Conservation (phyloP, 176 grass and related monocot genomes). For the Coix lacrymajobi region DNA sequence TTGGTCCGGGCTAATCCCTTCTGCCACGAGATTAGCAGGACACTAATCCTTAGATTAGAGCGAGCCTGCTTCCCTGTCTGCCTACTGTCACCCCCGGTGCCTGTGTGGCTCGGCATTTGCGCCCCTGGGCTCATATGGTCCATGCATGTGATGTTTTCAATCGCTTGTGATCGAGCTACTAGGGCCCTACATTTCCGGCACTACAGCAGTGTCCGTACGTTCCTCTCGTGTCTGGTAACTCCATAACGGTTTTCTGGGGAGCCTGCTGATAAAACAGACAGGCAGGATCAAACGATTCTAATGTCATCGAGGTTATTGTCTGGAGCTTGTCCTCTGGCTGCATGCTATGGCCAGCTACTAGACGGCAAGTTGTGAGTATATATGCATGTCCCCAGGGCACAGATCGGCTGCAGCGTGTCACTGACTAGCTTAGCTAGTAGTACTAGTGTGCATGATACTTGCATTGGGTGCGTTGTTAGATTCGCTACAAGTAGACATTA, state of each 20-base stretch:
- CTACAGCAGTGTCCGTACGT: conserved; percentile 13
- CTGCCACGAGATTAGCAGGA: conserved; percentile 15
- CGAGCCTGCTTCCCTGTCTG: conserved; percentile 36
- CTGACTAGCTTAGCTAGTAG: too few relatives aligned
- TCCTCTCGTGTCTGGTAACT: conserved; percentile 33
- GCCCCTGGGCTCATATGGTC: conserved; percentile 23
- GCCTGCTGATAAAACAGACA: conserved; percentile 3
- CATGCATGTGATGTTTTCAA: conserved; percentile 41
- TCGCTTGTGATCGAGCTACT: neutral
- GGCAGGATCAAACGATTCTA: conserved; percentile 21
- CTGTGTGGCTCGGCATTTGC: neutral
- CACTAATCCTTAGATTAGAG: conserved; percentile 64
- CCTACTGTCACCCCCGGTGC: conserved; percentile 5
- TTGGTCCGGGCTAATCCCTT: conserved; percentile 26
- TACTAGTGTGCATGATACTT: neutral
- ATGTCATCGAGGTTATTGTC: conserved; percentile 20
- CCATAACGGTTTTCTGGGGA: conserved; percentile 37
- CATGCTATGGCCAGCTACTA: neutral
- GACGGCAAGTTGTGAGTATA: neutral
- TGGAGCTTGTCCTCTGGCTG: conserved; percentile 10
- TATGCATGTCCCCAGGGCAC: neutral
- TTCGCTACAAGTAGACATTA: neutral
- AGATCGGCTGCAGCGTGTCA: neutral
- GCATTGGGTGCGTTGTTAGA: neutral
- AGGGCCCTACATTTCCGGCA: conserved; percentile 21